Evolutionary conservation across 2,329 filamentous ascomycete species (phyloP).

Genomic region (Trichothecium roseum): DNA sequence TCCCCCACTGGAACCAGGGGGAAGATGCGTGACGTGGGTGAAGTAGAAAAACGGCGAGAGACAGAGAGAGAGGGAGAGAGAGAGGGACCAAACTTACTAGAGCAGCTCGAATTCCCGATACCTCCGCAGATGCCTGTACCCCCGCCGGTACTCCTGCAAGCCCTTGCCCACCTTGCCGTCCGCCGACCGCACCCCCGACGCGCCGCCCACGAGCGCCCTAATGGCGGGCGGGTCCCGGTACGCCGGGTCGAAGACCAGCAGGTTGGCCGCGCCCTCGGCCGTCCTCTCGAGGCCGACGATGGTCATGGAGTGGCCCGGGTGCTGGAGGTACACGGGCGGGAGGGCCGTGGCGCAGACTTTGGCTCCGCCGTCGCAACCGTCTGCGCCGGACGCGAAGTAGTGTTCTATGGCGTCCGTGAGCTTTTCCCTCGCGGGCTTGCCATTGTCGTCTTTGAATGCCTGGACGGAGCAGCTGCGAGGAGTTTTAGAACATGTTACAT

Average conservation of each 20-base stretch:
- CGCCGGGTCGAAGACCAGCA: slow-evolving; percentile 84
- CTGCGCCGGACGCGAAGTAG: slow-evolving; percentile 56
- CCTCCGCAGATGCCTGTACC: slow-evolving; percentile 53
- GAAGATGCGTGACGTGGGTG: no score
- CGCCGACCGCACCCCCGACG: slow-evolving; percentile 26
- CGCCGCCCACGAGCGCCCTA: slow-evolving; percentile 42
- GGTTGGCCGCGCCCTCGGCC: slow-evolving; percentile 50
- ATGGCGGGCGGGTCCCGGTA: slow-evolving; percentile 60
- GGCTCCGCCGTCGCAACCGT: slow-evolving; percentile 25
- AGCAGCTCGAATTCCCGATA: slow-evolving; percentile 74
- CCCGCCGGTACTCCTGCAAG: slow-evolving; percentile 65
- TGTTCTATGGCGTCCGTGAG: slow-evolving; percentile 59
- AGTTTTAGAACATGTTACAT: not conserved
- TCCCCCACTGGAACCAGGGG: no score
- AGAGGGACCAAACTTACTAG: no score
- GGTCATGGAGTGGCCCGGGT: slow-evolving; percentile 79
- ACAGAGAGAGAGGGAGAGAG: no score
- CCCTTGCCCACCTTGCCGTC: slow-evolving; percentile 28
- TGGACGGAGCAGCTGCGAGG: slow-evolving; percentile 47
- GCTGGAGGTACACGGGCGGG: slow-evolving; percentile 85
- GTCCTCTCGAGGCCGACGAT: slow-evolving; percentile 75
- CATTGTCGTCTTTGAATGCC: slow-evolving; percentile 41
- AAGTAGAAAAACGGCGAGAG: no score
- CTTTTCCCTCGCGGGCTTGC: slow-evolving; percentile 33
- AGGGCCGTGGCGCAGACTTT: slow-evolving; percentile 63